Base-by-base conservation (phyloP, 2,329 filamentous ascomycete species). In the Pestalotiopsis sp. region DNA sequence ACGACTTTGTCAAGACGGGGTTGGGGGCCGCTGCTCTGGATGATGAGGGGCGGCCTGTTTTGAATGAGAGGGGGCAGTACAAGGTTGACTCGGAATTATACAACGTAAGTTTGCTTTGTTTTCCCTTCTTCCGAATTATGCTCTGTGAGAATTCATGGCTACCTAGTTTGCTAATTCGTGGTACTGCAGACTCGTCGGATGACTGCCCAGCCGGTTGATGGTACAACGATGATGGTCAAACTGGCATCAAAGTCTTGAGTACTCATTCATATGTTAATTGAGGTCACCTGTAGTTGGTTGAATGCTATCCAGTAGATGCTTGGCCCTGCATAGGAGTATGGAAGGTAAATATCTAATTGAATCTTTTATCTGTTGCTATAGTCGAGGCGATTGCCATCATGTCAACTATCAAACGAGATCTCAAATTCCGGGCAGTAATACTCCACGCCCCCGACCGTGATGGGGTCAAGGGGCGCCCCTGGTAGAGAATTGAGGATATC, bases 171-270 rank as follows among this genome's bases (percentile, higher is more conserved):
- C 38, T 39, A 58, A 60, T n/a, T 45, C 31, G 39, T 13, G 27
- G 9, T 31, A 13, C 17, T 62, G 4, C 36, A 73, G 69, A 73
- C 68, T 57, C 68, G 71, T 1, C 64, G 56, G 25, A 68, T 73
- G 59, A 71, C 70, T 7, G 70, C 69, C 2, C 66, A 73, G 64
- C 71, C 72, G 5, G 65, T 72, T 12, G 71, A 73, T 66, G 71
- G 71, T 17, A 73, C 68, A 59, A 68, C 57, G 56, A 70, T 73
- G 69, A 64, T 60, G 66, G 65, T 70, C 36, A 69, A 66, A 45
- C 20, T 68, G 13, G 4, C 27, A 27, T 31, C 31, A 31, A 31
- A 31, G 31, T 17, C 2, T 3, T 45, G 41, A 17, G 41, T 2
- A 45, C 13, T 45, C 12, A 45, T 17, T 45, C 41, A 45, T 17